phyloP scores from a whole-genome alignment of 495 filamentous ascomycete species.

The Bathelium albidoporum region DNA sequence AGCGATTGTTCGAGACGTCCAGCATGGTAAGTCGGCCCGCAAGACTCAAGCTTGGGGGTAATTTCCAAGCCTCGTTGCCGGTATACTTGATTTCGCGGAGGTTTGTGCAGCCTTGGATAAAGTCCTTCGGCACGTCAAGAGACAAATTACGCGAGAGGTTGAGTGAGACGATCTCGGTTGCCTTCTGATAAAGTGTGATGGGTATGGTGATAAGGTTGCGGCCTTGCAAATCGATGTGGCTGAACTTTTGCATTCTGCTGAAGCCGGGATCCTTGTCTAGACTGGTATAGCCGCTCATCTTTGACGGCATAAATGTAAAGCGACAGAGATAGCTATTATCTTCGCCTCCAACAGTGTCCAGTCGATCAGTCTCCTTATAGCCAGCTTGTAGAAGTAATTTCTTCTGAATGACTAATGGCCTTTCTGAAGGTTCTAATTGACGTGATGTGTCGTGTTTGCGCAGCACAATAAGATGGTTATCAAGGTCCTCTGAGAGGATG shows the following conservation, averaged over 20 bases:
- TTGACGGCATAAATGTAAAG: constrained; percentile 84
- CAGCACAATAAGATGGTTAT: constrained; percentile 91
- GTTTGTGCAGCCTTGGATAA: constrained; percentile 85
- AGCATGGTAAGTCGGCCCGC: constrained; percentile 76
- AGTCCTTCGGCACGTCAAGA: constrained; percentile 88
- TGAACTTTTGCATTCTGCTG: constrained; percentile 74
- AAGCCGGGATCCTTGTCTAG: constrained; percentile 70
- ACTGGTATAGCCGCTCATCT: constrained; percentile 70
- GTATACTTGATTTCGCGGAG: constrained; percentile 91
- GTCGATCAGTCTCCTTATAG: constrained; percentile 73
- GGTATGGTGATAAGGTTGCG: constrained; percentile 91
- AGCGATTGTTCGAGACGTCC: constrained; percentile 86
- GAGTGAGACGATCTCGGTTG: constrained; percentile 84
- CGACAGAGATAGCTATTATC: constrained; percentile 95
- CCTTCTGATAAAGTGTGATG: constrained; percentile 83
- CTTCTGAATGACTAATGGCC: constrained; percentile 87
- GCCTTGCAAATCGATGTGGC: constrained; percentile 84
- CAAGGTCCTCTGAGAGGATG: constrained; percentile 74
- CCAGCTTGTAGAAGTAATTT: constrained; percentile 83
- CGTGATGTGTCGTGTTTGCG: constrained; percentile 84
- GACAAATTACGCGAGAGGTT: constrained; percentile 88
- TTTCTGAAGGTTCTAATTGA: constrained; percentile 65
- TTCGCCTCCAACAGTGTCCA: constrained; percentile 94
- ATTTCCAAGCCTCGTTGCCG: constrained; percentile 75
- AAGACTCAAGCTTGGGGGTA: constrained; percentile 76